Base-by-base conservation (phyloP, 2,329 filamentous ascomycete species). In the Aspergillus pseudoterreus region DNA sequence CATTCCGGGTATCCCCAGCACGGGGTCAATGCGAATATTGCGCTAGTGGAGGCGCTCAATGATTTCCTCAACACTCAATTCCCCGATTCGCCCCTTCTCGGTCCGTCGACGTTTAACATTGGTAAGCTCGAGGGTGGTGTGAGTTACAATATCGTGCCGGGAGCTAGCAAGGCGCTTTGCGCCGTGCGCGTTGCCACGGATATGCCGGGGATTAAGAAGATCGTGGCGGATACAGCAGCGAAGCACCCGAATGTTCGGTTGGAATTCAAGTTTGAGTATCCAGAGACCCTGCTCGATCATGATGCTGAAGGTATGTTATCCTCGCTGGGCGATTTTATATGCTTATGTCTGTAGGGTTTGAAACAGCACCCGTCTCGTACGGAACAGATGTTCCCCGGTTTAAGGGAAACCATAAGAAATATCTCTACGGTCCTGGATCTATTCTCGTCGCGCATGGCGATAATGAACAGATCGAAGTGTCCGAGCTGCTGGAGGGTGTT, bases 361-460 rank as follows among this genome's bases (percentile, higher is more conserved):
- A 71, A 63, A 54, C 48, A 5, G 48, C 66, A 6, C 65, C 71
- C 0, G 71, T 74, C 42, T 60, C 69, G 3, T 75, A 69, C 50
- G 72, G 72, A 1, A 75, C 72, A 2, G 71, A 75, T 36, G 65
- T 71, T 4, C 72, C 71, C 4, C 61, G 70, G 4, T 59, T 74
- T 6, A 62, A 59, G 41, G 57, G 67, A 43, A 52, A 63, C 15
- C 62, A 67, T 39, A 72, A 63, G 38, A 69, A 68, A 45, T 67
- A 71, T 14, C 57, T 75, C 17, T 74, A 74, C 50, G 71, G 71
- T 0, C 72, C 71, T 2, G 72, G 71, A 0, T 69, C 69, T 5
- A 74, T 74, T 41, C 49, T 66, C 4, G 66, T 71, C 0, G 72
- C 72, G 0, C 72, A 75, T 49, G 67, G 71, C 3, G 65, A 65